phyloP scores from a whole-genome alignment of 1,284 basidiomycete genomes.

The Violaceomyces palustris region DNA sequence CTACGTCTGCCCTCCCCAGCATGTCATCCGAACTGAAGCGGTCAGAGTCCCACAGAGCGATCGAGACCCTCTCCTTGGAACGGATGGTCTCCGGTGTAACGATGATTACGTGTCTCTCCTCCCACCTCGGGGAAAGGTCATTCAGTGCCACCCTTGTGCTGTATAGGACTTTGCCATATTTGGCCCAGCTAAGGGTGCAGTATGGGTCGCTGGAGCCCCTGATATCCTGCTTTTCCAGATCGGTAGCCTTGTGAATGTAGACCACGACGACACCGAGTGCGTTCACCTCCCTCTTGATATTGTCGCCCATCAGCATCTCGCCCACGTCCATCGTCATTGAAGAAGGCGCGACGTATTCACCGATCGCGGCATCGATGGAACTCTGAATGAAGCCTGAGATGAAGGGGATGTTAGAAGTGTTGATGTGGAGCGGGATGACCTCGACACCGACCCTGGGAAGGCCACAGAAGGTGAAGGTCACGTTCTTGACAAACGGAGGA shows the following conservation, averaged over 20 bases:
- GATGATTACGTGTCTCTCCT: slow-evolving; percentile 31
- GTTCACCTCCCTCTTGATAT: slow-evolving; percentile 35
- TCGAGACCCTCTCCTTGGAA: slow-evolving; percentile 20
- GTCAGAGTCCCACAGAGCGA: slow-evolving; percentile 55
- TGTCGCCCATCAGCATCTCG: slow-evolving; percentile 37
- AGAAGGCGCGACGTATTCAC: slow-evolving; percentile 32
- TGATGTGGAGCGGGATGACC: slow-evolving; percentile 30
- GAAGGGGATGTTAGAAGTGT: slow-evolving; percentile 27
- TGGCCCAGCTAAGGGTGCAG: slow-evolving; percentile 25
- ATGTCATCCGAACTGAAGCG: slow-evolving; percentile 56
- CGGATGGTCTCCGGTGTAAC: slow-evolving; percentile 26
- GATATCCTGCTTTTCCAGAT: slow-evolving; percentile 33
- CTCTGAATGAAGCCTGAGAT: slow-evolving; percentile 31
- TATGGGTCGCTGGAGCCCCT: slow-evolving; percentile 31
- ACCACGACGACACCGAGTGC: slow-evolving; percentile 34
- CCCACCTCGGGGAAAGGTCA: slow-evolving; percentile 33
- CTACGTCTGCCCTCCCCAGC: slow-evolving; percentile 54
- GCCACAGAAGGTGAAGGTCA: slow-evolving; percentile 33
- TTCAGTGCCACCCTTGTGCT: slow-evolving; percentile 30
- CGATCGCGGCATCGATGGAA: slow-evolving; percentile 35
- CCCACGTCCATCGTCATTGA: slow-evolving; percentile 33
- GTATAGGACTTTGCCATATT: slow-evolving; percentile 28
- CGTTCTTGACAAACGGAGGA: slow-evolving; percentile 32
- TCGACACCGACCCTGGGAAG: slow-evolving; percentile 28
- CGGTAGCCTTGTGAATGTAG: slow-evolving; percentile 23